phyloP scores from a whole-genome alignment of 306 rosid genomes.

The Carpinus viminea region DNA sequence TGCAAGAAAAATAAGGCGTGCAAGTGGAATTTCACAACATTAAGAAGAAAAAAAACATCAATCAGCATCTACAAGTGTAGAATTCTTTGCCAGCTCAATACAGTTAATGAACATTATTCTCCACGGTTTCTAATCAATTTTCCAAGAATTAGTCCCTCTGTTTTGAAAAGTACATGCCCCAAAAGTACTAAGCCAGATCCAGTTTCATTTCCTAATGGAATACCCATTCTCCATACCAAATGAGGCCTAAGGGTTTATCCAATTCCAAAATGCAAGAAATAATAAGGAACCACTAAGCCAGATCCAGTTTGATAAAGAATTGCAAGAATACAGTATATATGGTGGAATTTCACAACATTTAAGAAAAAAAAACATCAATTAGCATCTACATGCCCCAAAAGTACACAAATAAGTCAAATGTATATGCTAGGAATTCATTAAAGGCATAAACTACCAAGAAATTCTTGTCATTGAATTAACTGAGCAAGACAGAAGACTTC shows the following conservation, averaged over 20 bases:
- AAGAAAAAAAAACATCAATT: no score
- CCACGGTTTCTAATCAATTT: not conserved
- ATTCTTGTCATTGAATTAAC: not conserved
- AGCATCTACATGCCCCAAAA: not conserved
- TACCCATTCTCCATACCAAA: no score
- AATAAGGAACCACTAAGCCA: no score
- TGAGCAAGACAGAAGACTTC: not conserved
- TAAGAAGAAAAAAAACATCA: not conserved
- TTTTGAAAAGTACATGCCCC: not conserved
- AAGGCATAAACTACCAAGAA: not conserved
- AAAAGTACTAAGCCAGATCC: no score
- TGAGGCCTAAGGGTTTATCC: no score
- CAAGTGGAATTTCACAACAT: not conserved
- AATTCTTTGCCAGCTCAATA: not conserved
- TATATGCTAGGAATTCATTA: not conserved
- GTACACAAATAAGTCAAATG: not conserved
- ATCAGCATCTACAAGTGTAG: not conserved
- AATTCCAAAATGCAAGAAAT: no score
- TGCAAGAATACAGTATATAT: no score
- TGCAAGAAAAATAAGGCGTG: not conserved
- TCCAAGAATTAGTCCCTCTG: conserved; percentile 1
- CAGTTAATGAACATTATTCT: not conserved
- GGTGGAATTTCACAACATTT: no score
- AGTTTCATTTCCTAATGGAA: no score
- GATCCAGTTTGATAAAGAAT: no score